Evolutionary conservation across 169 alveolate species (phyloP).

Genomic region (Plasmodium sp.): DNA sequence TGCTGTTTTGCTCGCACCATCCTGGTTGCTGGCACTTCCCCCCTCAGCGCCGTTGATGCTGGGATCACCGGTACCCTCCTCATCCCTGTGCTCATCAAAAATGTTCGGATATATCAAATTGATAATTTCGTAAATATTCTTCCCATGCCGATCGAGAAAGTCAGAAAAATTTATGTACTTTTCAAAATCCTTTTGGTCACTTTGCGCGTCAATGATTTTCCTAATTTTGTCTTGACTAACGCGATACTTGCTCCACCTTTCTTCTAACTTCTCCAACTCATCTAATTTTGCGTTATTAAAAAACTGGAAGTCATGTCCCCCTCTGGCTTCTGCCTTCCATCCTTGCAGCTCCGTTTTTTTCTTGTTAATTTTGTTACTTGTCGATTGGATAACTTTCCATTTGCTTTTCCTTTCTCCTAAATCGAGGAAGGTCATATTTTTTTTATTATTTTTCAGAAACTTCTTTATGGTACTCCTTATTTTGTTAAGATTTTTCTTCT

Average conservation of each 20-base stretch:
- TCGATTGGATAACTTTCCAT: conserved; percentile 83
- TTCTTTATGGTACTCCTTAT: conserved; percentile 66
- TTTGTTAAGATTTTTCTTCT: conserved; percentile 23
- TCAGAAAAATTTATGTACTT: conserved; percentile 77
- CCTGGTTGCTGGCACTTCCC: background rate
- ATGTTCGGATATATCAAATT: conserved; percentile 77
- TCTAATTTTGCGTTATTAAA: conserved; percentile 83
- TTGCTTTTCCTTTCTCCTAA: conserved; percentile 90
- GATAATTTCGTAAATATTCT: conserved; percentile 83
- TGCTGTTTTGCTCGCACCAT: background rate
- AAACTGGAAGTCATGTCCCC: conserved; percentile 95
- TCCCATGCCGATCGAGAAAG: conserved; percentile 72
- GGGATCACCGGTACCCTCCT: background rate
- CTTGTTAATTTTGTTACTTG: conserved; percentile 68
- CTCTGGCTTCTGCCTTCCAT: conserved; percentile 93
- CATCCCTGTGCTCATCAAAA: conserved; percentile 11
- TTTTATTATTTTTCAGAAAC: conserved; percentile 39
- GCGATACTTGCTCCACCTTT: conserved; percentile 40
- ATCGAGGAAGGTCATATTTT: conserved; percentile 79
- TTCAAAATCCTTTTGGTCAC: conserved; percentile 73
- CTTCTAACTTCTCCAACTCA: conserved; percentile 62
- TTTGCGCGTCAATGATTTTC: conserved; percentile 73
- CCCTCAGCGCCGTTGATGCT: background rate
- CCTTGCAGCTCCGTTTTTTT: conserved; percentile 84
- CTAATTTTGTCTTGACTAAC: conserved; percentile 50